A percentile compares a stretch with the other conserved stretches of the same genome.
phyloP scores from a whole-genome alignment of 768 basidiomycete genomes.

The Auricularia cornea region DNA sequence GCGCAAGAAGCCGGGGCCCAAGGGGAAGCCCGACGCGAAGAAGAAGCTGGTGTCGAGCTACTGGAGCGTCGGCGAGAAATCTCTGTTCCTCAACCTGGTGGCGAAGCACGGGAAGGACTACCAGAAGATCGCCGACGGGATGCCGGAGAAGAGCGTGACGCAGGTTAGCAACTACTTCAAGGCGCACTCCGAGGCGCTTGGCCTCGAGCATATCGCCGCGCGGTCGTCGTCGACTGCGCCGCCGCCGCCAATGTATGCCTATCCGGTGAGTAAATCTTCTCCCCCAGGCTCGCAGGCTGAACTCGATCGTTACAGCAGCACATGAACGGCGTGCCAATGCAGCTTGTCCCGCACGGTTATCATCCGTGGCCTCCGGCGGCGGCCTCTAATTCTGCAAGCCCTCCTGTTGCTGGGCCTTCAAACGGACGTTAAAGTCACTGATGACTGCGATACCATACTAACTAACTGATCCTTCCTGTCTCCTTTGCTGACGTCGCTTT shows the following conservation, averaged over 20 bases:
- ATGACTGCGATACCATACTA: no score
- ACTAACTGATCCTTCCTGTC: no score
- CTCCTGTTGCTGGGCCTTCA: no score
- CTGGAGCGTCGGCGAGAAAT: constrained; percentile 22
- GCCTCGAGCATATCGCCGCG: constrained; percentile 12
- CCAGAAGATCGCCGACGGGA: constrained; percentile 56
- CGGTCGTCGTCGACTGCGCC: neutral
- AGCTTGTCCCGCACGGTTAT: no score
- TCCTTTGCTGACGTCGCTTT: no score
- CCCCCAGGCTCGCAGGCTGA: no score
- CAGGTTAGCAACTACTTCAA: constrained; percentile 27
- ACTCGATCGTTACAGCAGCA: no score
- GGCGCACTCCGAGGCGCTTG: constrained; percentile 19
- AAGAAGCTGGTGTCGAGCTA: constrained; percentile 39
- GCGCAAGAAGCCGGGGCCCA: constrained; percentile 16
- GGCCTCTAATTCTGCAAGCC: no score
- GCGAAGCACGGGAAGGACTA: constrained; percentile 59
- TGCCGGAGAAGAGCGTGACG: constrained; percentile 37
- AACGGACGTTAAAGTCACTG: no score
- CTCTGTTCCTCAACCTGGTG: constrained; percentile 46
- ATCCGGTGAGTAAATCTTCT: no score
- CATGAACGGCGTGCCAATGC: no score
- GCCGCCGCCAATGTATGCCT: neutral
- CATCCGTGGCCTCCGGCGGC: no score
- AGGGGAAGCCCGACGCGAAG: constrained; percentile 39